Conservation (phyloP, 805 yeast genomes). For the Metschnikowia cubensis region DNA sequence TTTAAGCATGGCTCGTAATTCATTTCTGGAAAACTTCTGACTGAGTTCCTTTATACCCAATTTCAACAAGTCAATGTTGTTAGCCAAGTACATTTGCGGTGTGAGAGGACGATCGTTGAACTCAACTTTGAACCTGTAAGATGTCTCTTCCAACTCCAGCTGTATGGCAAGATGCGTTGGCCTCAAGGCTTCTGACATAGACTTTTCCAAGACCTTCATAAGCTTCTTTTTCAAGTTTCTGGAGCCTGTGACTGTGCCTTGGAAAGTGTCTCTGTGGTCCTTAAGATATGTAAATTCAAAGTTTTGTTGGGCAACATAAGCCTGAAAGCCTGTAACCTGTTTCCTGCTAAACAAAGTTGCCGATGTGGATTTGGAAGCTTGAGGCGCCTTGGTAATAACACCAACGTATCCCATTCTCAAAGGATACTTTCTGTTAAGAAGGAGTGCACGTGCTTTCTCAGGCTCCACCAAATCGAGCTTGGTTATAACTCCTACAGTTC, state of each 20-base stretch:
- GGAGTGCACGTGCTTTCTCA: conserved; percentile 58
- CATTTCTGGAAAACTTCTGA: conserved; percentile 75
- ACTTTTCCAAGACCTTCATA: conserved; percentile 80
- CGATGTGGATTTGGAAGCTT: conserved; percentile 22
- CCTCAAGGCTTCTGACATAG: conserved; percentile 83
- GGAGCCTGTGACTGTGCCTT: conserved; percentile 72
- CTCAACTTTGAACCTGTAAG: conserved; percentile 92
- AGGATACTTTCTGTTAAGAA: conserved; percentile 82
- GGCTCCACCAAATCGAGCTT: conserved; percentile 89
- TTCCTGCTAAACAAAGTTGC: conserved; percentile 46
- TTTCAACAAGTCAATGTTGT: conserved; percentile 83
- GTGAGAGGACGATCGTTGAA: conserved; percentile 92
- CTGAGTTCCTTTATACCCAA: conserved; percentile 83
- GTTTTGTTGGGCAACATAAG: conserved; percentile 63
- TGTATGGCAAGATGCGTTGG: conserved; percentile 86
- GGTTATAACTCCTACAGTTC: conserved; percentile 95
- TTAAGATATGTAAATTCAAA: conserved; percentile 57
- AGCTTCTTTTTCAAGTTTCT: conserved; percentile 70
- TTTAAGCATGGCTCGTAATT: conserved; percentile 72
- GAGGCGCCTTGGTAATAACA: conserved; percentile 83
- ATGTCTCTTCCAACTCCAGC: conserved; percentile 88
- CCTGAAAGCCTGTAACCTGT: conserved; percentile 48
- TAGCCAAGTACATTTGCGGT: conserved; percentile 90
- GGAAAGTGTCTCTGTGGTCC: conserved; percentile 54
- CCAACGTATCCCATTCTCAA: conserved; percentile 97